Evolutionary conservation across 805 yeast species (phyloP).

Genomic region (Zygosaccharomyces bisporus): DNA sequence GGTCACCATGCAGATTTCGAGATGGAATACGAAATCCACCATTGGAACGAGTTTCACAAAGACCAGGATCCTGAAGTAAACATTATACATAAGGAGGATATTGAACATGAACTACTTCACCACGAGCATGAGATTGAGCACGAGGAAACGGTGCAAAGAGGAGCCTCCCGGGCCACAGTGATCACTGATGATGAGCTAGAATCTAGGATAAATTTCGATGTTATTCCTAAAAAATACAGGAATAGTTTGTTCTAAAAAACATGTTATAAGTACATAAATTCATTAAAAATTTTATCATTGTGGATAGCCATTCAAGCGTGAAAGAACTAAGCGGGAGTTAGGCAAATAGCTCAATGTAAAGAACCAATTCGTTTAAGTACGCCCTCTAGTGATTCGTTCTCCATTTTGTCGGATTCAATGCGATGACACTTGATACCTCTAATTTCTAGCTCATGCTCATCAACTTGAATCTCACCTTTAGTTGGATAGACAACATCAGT

Average conservation of each 20-base stretch:
- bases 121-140: constrained; percentile 84
- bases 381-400: constrained; percentile 23
- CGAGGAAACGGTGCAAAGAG: constrained; percentile 36
- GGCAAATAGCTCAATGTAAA: not conserved
- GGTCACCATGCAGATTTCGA: constrained; percentile 95
- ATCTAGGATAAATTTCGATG: constrained; percentile 35
- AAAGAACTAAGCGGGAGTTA: not conserved
- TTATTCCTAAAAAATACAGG: constrained; percentile 41
- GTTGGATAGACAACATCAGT: constrained; percentile 61
- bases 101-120: constrained; percentile 78
- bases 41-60: constrained; percentile 79
- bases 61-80: constrained; percentile 79
- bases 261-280: not conserved
- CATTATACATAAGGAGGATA: constrained; percentile 80
- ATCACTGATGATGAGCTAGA: constrained; percentile 41
- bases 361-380: constrained; percentile 13
- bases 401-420: constrained; percentile 26
- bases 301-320: not conserved
- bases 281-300: not conserved
- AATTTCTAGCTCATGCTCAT: constrained; percentile 37
- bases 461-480: constrained; percentile 49
- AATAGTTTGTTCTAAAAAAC: constrained; percentile 18
- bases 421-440: constrained; percentile 46
- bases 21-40: constrained; percentile 89
- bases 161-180: constrained; percentile 37